These are phyloP conservation scores for Pascua guehoae DNA, from an alignment of 1,284 basidiomycete species.

Conservation along the genomic window DNA sequence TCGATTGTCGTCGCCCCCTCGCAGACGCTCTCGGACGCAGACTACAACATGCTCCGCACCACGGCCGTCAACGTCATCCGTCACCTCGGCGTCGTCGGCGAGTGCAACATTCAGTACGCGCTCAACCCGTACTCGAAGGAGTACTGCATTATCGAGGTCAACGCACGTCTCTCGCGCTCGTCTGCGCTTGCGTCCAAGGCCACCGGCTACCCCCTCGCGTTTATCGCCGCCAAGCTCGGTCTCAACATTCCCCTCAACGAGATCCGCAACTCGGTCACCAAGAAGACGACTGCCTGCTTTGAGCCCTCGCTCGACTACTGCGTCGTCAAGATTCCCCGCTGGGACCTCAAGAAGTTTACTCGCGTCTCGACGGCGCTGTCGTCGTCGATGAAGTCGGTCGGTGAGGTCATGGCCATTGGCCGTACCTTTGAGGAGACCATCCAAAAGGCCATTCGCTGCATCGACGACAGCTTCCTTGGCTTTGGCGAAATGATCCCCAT, in stretches of 20 bases:
- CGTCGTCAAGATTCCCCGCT: conserved; percentile 97
- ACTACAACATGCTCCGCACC: conserved; percentile 98
- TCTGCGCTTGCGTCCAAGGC: conserved; percentile 98
- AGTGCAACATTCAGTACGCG: conserved; percentile 98
- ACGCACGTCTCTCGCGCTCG: conserved; percentile 96
- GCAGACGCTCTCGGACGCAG: conserved; percentile 93
- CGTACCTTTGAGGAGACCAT: conserved; percentile 97
- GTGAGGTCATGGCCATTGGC: conserved; percentile 98
- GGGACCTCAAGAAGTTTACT: conserved; percentile 97
- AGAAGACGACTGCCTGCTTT: conserved; percentile 94
- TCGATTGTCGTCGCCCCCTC: conserved; percentile 99
- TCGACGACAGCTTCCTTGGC: conserved; percentile 90
- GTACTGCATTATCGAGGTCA: conserved; percentile 99
- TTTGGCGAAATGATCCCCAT: conserved; percentile 70
- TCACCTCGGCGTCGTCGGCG: conserved; percentile 93
- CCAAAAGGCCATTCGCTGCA: conserved; percentile 94
- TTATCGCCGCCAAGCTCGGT: conserved; percentile 96
- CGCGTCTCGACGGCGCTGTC: conserved; percentile 82
- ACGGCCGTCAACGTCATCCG: conserved; percentile 98
- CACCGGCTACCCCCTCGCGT: conserved; percentile 95
- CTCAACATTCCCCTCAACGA: conserved; percentile 95
- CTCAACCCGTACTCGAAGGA: conserved; percentile 91
- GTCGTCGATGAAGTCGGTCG: conserved; percentile 97
- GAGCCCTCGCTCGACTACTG: conserved; percentile 96
- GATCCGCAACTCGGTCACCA: conserved; percentile 96